phyloP scores from a whole-genome alignment of 202 grass and related monocot genomes.

The Dendrocalamus latiflorus region DNA sequence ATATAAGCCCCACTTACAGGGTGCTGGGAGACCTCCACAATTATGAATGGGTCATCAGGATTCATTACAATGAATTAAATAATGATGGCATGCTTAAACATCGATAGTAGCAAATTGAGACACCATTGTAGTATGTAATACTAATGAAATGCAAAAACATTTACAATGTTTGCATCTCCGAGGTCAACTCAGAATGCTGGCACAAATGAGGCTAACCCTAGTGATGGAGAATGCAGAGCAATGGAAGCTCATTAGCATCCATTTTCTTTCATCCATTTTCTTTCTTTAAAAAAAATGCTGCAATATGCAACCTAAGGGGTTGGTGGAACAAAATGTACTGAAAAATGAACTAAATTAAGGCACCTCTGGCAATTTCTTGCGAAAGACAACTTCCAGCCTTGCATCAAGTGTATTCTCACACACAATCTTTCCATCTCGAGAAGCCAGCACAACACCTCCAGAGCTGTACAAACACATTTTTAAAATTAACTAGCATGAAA shows the following conservation, averaged over 20 bases:
- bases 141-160: background rate
- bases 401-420: constrained; percentile 90
- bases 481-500: background rate
- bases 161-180: background rate
- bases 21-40: background rate
- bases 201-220: background rate
- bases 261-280: no score
- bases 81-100: background rate
- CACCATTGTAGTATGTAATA: background rate
- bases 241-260: background rate
- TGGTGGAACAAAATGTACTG: background rate
- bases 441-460: constrained; percentile 92
- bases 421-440: constrained; percentile 95
- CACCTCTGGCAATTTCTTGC: constrained; percentile 96
- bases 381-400: constrained; percentile 91
- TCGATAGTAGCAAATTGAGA: background rate
- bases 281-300: background rate
- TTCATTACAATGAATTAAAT: background rate
- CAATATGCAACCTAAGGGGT: background rate
- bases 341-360: background rate
- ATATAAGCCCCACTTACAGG: background rate
- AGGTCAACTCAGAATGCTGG: background rate
- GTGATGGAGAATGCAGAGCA: background rate
- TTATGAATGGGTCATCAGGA: background rate
- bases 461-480: constrained; percentile 54